Percentiles rank a stretch among this genome's conserved stretches.
Conservation (phyloP, 768 basidiomycete genomes). For the Podaxis mareebaensis region DNA sequence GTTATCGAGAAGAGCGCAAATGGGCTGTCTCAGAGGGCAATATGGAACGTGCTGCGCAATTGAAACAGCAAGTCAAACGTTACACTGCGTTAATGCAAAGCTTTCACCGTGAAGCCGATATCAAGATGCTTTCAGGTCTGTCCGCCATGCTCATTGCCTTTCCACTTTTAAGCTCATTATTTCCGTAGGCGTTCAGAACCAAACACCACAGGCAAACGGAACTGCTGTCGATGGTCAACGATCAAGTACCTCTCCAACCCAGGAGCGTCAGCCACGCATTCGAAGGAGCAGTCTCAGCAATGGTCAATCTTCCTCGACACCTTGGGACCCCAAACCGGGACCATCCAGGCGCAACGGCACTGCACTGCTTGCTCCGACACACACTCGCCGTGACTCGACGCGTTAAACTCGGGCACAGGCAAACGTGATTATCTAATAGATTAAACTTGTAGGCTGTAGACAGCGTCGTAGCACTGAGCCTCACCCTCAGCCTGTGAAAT, state of each 20-base stretch:
- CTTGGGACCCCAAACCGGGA: slow-evolving; percentile 1
- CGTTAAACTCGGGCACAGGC: not conserved
- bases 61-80: slow-evolving; percentile 83
- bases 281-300: slow-evolving; percentile 7
- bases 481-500: not conserved
- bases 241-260: not conserved
- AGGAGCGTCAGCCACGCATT: slow-evolving; percentile 9
- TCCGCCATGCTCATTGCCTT: not conserved
- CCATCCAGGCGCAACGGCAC: slow-evolving; percentile 5
- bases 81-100: slow-evolving; percentile 81
- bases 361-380: not conserved
- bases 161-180: not conserved
- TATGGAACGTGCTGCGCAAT: slow-evolving; percentile 68
- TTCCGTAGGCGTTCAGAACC: slow-evolving; percentile 3
- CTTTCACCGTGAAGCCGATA: slow-evolving; percentile 77
- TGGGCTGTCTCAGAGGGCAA: slow-evolving; percentile 86
- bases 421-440: not conserved
- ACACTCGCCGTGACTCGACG: slow-evolving; percentile 7
- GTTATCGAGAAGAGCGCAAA: slow-evolving; percentile 84
- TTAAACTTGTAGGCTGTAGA: not conserved
- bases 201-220: slow-evolving; percentile 1
- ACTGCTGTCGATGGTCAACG: not conserved
- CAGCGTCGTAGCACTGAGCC: not conserved
- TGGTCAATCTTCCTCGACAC: not conserved
- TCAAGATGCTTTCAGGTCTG: slow-evolving; percentile 64